Evolutionary conservation across 768 basidiomycete genomes (phyloP), one percentile per base, ranked within the genome.

Genomic region (Mycena filopes): DNA sequence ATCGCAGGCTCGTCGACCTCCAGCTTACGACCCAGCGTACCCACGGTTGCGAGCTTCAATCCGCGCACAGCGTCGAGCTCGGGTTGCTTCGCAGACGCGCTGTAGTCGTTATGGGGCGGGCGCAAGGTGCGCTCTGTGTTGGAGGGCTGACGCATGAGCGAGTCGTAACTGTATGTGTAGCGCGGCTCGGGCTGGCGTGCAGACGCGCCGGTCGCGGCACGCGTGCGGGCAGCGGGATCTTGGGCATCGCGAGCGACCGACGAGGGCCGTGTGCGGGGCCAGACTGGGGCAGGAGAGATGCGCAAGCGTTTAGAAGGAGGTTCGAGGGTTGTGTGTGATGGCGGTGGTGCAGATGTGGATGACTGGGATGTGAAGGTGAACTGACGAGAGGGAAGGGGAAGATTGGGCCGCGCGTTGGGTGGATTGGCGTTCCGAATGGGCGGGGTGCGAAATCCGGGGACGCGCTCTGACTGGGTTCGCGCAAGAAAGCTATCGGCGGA

Each of bases 401-500:
- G 36, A 15, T 15, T 36, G 3, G 36, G 15, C 36, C 15, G 36
- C 4, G 36, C 36, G 10, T 36, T 36, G 36, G 36, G 36, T 36
- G 36, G 36, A 36, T 9, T 36, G 36, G 10, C 36, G 10, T 36
- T 11, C 11, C 11, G 36, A 15, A 36, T 36, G 36, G 2, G 31
- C 56, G 42, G 18, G 42, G 41, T 31, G 25, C 21, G 28, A 33
- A 28, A 31, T 28, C 23, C 2, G 45, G 45, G 23, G 56, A 57
- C 46, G 36, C 23, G 36, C 45, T 47, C 4, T 21, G 10, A 6
- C 28, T 46, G 41, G 10, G 54, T 28, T 63, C 53, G 31, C 45
- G 61, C 47, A 63, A 47, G 46, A 63, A 63, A 45, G 62, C 62
- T 16, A 63, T 63, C 16, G 62, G 55, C 28, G 62, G 62, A 9